Evolutionary conservation across 768 basidiomycete genomes (phyloP), one percentile per base, ranked within the genome.

Genomic region (Rhodotorula kratochvilovae): DNA sequence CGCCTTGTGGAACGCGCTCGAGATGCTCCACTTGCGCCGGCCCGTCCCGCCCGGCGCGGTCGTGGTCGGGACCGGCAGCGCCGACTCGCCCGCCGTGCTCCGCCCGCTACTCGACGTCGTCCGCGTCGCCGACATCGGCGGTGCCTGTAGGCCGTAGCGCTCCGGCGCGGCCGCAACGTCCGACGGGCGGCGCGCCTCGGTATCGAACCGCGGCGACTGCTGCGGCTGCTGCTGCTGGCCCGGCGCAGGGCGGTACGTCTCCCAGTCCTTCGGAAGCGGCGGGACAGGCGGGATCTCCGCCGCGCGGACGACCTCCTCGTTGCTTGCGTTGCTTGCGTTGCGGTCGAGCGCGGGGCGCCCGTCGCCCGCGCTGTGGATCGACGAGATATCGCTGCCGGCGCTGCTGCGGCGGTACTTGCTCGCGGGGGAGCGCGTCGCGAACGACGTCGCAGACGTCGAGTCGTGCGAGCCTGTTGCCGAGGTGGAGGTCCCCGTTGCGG

Each of bases 221-320:
- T 29, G 53, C 53, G 23, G 53, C 53, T 15, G 50, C n/a, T 53
- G 29, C 53, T 19, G 53, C 29, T 31, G 53, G 55, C 83, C 82
- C 35, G 87, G 82, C 27, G 89, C 84, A 27, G 87, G 74, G 17
- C 74, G 72, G 45, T 75, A 75, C 33, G 70, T 61, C 53, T 79
- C 77, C 77, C 92, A 80, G 77, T 92, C 91, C 82, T 96, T 94
- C 54, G 92, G 92, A 36, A 96, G 82, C 48, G 92, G 93, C 46
- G 92, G 93, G 7, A 95, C 92, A 36, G 92, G 92, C 27, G 93
- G 93, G n/a, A 96, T 93, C 67, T 82, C 77, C 68, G 82, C 82
- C 75, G 86, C 86, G 39, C 45, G 55, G 13, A 90, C 60, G 83
- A 85, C 73, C 84, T 85, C 73, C 61, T 63, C 61, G 82, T 81